Evolutionary conservation across 1,284 basidiomycete species (phyloP), one percentile per base, ranked within the genome.

Genomic region (Testicularia cyperi): DNA sequence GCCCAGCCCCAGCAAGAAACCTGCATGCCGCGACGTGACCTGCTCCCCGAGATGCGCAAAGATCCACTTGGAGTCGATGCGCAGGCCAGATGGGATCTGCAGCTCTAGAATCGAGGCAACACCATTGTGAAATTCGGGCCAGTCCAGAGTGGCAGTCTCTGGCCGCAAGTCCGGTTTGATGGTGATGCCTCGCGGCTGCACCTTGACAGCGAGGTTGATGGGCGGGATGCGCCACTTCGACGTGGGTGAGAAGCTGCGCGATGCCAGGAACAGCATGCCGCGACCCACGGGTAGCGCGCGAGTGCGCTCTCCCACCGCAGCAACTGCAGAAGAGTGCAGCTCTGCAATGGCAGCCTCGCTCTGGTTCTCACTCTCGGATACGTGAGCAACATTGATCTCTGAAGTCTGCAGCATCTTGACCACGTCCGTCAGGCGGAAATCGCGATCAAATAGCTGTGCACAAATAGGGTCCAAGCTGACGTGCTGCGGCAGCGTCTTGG

Each of bases 81-180:
- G 32, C 25, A 91, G 88, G 29, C 92, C 83, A 15, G 85, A 84
- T 40, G 81, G 79, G 32, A 68, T 29, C n/a, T 86, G 83, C n/a
- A 85, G 82, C 44, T 72, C 61, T 1, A 99, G 78, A 2, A 88
- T 94, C 2, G 90, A 88, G 2, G 92, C 89, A 0, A 95, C 92
- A 14, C 95, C 95, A 57, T 95, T 94, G 78, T 98, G 92, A 77
- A 99, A 99, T 53, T 92, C 88, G 14, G 91, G 91, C 95, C 94
- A 99, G 45, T 83, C 84, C 8, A 85, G 78, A 16, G 65, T 69
- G 15, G 45, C 30, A 7, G 46, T 13, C 13, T 72, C 72, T 13
- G 46, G 32, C 27, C 58, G 63, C 21, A 33, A 44, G 28, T 63
- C 58, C 7, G 52, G 45, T 28, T 54, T 47, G 33, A 61, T 45